Evolutionary conservation across 1,139 yeast genomes (phyloP), one percentile per base, ranked within the genome.

Genomic region (Hyphopichia wangnamkhiaoensis): DNA sequence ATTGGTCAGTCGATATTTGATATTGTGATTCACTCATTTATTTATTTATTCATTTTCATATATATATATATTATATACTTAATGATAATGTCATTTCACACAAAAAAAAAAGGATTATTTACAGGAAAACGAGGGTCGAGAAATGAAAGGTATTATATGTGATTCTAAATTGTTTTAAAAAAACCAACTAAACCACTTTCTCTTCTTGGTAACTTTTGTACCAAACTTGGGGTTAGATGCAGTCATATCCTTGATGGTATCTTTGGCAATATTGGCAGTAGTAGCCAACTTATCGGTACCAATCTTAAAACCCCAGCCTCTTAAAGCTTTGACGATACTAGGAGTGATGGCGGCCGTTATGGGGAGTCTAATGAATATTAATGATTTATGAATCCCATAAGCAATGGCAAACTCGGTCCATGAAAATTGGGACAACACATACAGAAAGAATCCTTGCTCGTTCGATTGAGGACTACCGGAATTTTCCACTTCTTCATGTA

Each of bases 341-440:
- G 98, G 99, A 0, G 98, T 90, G 15, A 91, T 77, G 5, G 96
- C 96, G 0, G 97, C 97, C 1, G 97, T 84, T 31, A 90, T 63
- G 10, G 99, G 98, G 7, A 93, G 67, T 48, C 99, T 76, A 32
- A 89, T 74, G 49, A 93, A 79, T 10, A 84, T 76, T 46, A 91
- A 72, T 5, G 94, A 80, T 66, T 94, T 93, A 69, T 93, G 98
- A 38, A 93, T 70, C 4, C 96, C 96, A 59, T 93, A 93, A 0
- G 98, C 98, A 47, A 94, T 76, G 15, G 89, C 83, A 52, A 89
- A 80, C 60, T 93, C 97, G 2, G 77, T 68, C 74, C 74, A 71
- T 12, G 76, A 71, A 45, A 72, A 72, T 51, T 68, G 74, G 8
- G 65, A 49, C 56, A 79, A 62, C 23, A 85, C 31, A 25, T 41